These are phyloP conservation scores for Cercospora zeae-maydis DNA, from an alignment of 2,329 filamentous ascomycete species.

Conservation along the genomic window DNA sequence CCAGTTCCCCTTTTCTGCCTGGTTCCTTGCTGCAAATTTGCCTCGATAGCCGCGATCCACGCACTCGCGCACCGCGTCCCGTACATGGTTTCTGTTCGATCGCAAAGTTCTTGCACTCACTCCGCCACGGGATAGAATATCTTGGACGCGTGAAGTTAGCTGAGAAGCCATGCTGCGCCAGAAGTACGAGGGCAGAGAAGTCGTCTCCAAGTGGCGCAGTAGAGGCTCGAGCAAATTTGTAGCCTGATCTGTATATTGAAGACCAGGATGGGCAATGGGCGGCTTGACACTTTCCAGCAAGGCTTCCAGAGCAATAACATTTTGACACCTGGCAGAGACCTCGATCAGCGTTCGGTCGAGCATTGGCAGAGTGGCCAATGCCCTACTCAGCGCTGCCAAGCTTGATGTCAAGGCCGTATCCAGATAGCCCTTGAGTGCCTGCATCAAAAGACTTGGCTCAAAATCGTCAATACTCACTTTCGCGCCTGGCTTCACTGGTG, in stretches of 20 bases:
- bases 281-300: conserved; percentile 67
- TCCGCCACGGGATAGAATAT: conserved; percentile 78
- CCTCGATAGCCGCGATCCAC: conserved; percentile 64
- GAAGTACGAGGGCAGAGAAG: conserved; percentile 84
- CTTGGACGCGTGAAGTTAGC: conserved; percentile 72
- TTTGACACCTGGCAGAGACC: conserved; percentile 80
- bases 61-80: conserved; percentile 75
- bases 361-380: conserved; percentile 73
- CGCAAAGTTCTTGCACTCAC: conserved; percentile 77
- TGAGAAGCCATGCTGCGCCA: conserved; percentile 84
- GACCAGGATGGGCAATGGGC: conserved; percentile 61
- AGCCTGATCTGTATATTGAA: conserved; percentile 37
- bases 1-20: conserved; percentile 57
- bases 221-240: conserved; percentile 66
- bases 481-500: conserved; percentile 54
- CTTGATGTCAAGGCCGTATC: conserved; percentile 77
- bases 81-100: conserved; percentile 69
- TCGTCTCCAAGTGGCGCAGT: conserved; percentile 71
- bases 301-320: conserved; percentile 80
- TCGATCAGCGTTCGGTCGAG: conserved; percentile 80
- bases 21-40: conserved; percentile 38
- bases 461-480: conserved; percentile 48
- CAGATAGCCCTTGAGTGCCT: conserved; percentile 75
- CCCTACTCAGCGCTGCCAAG: conserved; percentile 67
- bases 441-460: conserved; percentile 68